Base-by-base conservation (phyloP, 2,329 filamentous ascomycete species). In the Nigrospora osmanthi region DNA sequence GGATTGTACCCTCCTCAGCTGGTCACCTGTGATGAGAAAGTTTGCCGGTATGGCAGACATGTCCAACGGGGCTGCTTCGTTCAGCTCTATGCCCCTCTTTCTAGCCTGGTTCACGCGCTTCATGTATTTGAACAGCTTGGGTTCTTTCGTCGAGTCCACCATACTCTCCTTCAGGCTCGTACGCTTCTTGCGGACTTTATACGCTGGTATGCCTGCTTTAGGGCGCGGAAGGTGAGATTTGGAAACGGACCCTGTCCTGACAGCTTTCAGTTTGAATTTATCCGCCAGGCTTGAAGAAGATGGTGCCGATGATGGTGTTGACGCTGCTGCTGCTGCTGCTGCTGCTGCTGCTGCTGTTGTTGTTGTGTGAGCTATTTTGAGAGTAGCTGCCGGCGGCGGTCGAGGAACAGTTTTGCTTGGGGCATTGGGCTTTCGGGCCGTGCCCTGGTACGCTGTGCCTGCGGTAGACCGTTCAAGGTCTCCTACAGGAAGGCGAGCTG, bases 71-170 rank as follows among this genome's bases (percentile, higher is more conserved):
- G 58, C 65, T 17, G 49, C 48, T 30, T 78, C 75, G 38, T 68
- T 68, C 43, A 63, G 66, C 16, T 70, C 67, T 28, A 71, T 69
- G 6, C 60, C 63, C 35, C 58, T 57, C 31, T 73, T 61, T 46
- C 72, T 62, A 3, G 71, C 64, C 16, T 69, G 58, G 32, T 72
- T 67, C 23, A 56, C 53, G 10, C 62, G 49, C 11, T 62, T 67
- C 47, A 61, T 52, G 5, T 58, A 68, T 2, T 44, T 56, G 36
- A 77, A 72, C 11, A 67, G 47, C 38, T 66, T 72, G 1, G 67
- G 64, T 1, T 57, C 49, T 48, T 64, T 73, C 2, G 52, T 62
- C 10, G 67, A 52, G 54, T 79, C 69, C 13, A 55, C 55, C 47
- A 71, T 68, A 10, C 45, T 59, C 3, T 71, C 64, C 13, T 52